phyloP scores from a whole-genome alignment of 495 filamentous ascomycete species.

The Aspergillus leporis region DNA sequence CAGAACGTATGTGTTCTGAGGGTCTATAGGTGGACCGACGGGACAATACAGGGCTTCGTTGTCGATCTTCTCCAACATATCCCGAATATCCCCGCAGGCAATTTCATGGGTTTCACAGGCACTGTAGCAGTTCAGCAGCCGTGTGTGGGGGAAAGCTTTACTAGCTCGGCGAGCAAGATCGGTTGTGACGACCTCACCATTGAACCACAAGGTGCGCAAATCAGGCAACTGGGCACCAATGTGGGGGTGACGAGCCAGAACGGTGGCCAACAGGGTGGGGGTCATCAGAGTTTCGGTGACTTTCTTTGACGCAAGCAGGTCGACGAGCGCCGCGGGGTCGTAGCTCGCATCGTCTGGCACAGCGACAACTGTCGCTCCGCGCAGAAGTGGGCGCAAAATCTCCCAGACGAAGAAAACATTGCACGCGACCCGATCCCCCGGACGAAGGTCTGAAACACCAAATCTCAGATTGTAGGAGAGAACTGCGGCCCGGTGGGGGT shows the following conservation, averaged over 20 bases:
- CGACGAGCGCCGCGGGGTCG: constrained; percentile 65
- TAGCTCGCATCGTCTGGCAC: constrained; percentile 70
- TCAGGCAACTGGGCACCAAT: constrained; percentile 57
- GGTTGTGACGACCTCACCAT: constrained; percentile 70
- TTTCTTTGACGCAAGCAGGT: constrained; percentile 54
- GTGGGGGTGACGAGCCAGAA: constrained; percentile 60
- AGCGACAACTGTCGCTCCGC: constrained; percentile 65
- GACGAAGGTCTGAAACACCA: constrained; percentile 57
- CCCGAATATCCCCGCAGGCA: constrained; percentile 67
- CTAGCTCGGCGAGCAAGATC: constrained; percentile 62
- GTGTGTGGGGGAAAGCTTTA: constrained; percentile 60
- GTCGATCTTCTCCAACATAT: constrained; percentile 46
- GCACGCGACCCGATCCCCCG: constrained; percentile 67
- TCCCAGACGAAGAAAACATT: constrained; percentile 79
- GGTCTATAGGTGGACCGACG: constrained; percentile 61
- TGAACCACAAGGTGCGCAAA: constrained; percentile 64
- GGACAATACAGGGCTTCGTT: constrained; percentile 56
- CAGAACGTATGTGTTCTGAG: constrained; percentile 59
- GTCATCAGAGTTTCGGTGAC: constrained; percentile 75
- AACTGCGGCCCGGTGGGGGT: constrained; percentile 65
- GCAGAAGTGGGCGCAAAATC: constrained; percentile 66
- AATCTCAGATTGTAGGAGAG: constrained; percentile 67
- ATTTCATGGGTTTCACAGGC: constrained; percentile 74
- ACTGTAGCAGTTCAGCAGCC: constrained; percentile 70
- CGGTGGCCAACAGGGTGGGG: constrained; percentile 65